phyloP scores from a whole-genome alignment of 148 eudicot species.

The Rhododendron simsii region DNA sequence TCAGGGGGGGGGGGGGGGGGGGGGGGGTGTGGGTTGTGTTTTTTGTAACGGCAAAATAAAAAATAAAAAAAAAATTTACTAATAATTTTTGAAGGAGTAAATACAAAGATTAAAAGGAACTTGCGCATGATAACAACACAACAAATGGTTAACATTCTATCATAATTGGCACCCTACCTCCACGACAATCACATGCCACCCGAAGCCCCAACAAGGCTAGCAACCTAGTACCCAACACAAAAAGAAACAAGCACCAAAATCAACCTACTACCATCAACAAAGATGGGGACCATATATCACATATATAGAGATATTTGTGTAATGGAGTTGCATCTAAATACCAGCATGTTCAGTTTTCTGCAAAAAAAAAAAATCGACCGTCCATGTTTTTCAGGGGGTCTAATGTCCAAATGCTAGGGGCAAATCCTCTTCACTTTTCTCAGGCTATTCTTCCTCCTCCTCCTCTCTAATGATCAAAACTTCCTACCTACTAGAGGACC shows the following conservation, averaged over 20 bases:
- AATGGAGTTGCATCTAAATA: background rate
- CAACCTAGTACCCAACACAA: background rate
- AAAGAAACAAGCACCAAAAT: background rate
- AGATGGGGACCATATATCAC: background rate
- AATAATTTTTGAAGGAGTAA: too few relatives aligned
- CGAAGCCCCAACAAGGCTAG: too few relatives aligned
- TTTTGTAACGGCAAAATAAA: background rate
- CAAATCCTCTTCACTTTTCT: background rate
- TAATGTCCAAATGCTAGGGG: background rate
- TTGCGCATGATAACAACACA: too few relatives aligned
- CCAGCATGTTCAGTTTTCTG: background rate
- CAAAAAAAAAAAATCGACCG: background rate
- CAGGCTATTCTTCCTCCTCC: background rate
- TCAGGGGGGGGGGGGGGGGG: accelerated
- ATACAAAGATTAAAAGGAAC: too few relatives aligned
- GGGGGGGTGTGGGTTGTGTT: too few relatives aligned
- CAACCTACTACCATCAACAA: background rate
- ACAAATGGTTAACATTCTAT: too few relatives aligned
- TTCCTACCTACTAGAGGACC: too few relatives aligned
- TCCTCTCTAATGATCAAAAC: background rate
- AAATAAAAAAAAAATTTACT: too few relatives aligned
- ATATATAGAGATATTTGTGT: background rate
- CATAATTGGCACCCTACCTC: too few relatives aligned
- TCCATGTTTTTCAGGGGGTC: background rate
- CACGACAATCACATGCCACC: too few relatives aligned